A percentile compares a stretch with the other conserved stretches of the same genome.
Evolutionary conservation across 495 filamentous ascomycete genomes (phyloP).

Genomic region (Trypethelium eluteriae): DNA sequence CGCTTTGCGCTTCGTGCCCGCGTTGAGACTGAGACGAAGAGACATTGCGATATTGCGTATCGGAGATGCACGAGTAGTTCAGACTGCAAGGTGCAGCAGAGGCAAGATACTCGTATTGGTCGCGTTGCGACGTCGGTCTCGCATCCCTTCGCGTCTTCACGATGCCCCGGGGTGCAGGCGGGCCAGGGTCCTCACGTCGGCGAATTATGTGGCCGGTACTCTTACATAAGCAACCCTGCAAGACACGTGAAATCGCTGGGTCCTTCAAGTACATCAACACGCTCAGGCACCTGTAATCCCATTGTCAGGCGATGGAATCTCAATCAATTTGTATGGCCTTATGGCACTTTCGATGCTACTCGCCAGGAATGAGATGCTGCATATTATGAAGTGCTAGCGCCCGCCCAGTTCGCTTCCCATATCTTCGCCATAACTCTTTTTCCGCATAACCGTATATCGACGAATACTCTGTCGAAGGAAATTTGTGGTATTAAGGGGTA

Average conservation of each 20-base stretch:
- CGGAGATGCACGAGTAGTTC: neutral
- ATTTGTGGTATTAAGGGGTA: neutral
- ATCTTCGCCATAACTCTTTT: neutral
- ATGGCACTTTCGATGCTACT: neutral
- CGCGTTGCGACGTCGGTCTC: constrained; percentile 8
- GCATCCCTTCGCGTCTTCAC: constrained; percentile 7
- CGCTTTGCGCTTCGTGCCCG: constrained; percentile 6
- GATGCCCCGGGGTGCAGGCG: neutral
- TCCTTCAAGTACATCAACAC: no score
- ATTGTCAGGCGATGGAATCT: no score
- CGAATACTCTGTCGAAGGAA: neutral
- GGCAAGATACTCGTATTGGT: neutral
- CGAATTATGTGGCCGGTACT: neutral
- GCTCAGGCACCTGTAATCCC: no score
- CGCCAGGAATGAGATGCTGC: neutral
- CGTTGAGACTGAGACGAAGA: constrained; percentile 8
- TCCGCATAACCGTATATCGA: neutral
- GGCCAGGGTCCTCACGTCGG: constrained; percentile 8
- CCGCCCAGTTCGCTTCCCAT: no score
- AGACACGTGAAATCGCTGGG: neutral
- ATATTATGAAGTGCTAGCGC: neutral
- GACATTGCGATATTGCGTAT: neutral
- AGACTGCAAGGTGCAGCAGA: neutral
- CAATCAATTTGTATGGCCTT: no score
- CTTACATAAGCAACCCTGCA: neutral